These are phyloP conservation scores for Penicillium lagena DNA, from an alignment of 495 filamentous ascomycete species.

Conservation along the genomic window DNA sequence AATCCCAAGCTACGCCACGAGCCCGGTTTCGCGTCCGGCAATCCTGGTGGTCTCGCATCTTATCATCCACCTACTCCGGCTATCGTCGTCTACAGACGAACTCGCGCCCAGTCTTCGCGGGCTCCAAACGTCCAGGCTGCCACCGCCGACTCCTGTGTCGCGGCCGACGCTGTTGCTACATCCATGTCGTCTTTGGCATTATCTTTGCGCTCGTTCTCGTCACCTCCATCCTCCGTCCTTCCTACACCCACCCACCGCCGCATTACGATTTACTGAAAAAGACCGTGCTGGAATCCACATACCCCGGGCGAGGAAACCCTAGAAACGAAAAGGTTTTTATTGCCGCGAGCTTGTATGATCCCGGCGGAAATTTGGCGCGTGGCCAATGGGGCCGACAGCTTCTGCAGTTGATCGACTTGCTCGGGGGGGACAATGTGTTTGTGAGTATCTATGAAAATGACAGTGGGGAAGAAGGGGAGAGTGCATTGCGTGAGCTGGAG, in stretches of 20 bases:
- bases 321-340: slow-evolving; percentile 67
- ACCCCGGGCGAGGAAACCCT: slow-evolving; percentile 54
- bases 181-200: slow-evolving; percentile 56
- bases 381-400: slow-evolving; percentile 64
- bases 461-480: slow-evolving; percentile 44
- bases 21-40: slow-evolving; percentile 14
- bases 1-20: slow-evolving; percentile 32
- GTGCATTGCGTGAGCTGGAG: slow-evolving; percentile 36
- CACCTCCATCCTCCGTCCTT: slow-evolving; percentile 50
- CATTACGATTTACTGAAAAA: slow-evolving; percentile 42
- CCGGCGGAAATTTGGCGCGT: slow-evolving; percentile 46
- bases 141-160: slow-evolving; percentile 43
- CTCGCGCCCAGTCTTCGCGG: slow-evolving; percentile 19
- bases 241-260: slow-evolving; percentile 49
- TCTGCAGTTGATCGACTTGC: slow-evolving; percentile 53
- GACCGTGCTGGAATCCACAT: slow-evolving; percentile 24
- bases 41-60: slow-evolving; percentile 22
- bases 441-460: slow-evolving; percentile 66
- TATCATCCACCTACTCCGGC: slow-evolving; percentile 20
- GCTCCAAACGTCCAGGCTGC: slow-evolving; percentile 19
- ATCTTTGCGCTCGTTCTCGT: slow-evolving; percentile 53
- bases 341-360: slow-evolving; percentile 67
- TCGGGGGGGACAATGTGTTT: slow-evolving; percentile 47
- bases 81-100: slow-evolving; percentile 27
- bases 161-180: slow-evolving; percentile 55